Evolutionary conservation across 192 early-diverging fungal genomes (phyloP).

Genomic region (Coemansia javaensis): DNA sequence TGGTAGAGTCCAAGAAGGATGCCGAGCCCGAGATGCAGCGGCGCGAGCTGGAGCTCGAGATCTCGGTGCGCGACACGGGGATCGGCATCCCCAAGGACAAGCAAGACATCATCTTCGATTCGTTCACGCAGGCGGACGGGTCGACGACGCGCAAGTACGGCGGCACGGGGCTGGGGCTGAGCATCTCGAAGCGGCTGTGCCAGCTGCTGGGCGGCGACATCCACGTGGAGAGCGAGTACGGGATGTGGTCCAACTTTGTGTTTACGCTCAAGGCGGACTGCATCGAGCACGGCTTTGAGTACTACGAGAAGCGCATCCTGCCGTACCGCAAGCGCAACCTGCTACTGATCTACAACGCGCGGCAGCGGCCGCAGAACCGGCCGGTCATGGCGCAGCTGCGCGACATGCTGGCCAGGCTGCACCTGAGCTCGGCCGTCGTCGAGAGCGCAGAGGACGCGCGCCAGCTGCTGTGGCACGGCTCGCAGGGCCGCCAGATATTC

Average conservation of each 20-base stretch:
- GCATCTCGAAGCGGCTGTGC: slow-evolving; percentile 74
- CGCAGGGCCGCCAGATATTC: slow-evolving; percentile 45
- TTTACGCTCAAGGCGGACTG: slow-evolving; percentile 61
- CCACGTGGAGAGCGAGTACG: slow-evolving; percentile 68
- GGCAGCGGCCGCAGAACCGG: slow-evolving; percentile 30
- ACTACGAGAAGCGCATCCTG: slow-evolving; percentile 45
- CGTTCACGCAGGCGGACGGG: slow-evolving; percentile 79
- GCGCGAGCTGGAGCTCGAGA: slow-evolving; percentile 56
- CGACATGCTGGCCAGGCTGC: slow-evolving; percentile 51
- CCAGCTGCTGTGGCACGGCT: slow-evolving; percentile 33
- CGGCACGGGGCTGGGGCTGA: slow-evolving; percentile 80
- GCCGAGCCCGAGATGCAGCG: too few species aligned
- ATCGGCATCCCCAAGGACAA: slow-evolving; percentile 82
- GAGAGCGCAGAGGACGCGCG: slow-evolving; percentile 24
- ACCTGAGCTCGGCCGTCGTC: slow-evolving; percentile 53
- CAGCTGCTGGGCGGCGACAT: slow-evolving; percentile 74
- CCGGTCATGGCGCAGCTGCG: slow-evolving; percentile 33
- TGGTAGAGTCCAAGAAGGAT: too few species aligned
- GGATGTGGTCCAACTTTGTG: slow-evolving; percentile 72
- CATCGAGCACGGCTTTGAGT: slow-evolving; percentile 30
- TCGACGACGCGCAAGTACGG: slow-evolving; percentile 80
- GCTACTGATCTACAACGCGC: slow-evolving; percentile 58
- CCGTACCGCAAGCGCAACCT: slow-evolving; percentile 64
- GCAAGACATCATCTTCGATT: slow-evolving; percentile 69
- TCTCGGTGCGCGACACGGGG: slow-evolving; percentile 74